Evolutionary conservation across 139 green algal species (phyloP).

Genomic region (Chlorella sp.): DNA sequence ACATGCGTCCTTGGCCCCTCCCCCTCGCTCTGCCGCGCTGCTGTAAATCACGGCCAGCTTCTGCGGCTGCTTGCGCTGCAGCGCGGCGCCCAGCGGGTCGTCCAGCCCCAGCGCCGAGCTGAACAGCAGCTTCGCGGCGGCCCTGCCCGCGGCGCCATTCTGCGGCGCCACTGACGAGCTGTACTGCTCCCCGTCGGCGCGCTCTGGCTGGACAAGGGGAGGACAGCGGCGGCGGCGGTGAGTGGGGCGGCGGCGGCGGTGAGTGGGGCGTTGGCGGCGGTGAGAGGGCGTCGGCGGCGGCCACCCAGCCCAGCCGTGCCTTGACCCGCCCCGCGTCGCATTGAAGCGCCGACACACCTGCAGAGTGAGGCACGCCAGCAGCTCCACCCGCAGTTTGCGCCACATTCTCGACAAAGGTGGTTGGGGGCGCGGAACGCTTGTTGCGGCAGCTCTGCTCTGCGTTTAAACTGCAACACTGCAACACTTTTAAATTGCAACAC

Average conservation of each 20-base stretch:
- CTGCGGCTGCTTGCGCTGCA: too few relatives aligned
- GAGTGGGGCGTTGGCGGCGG: too few relatives aligned
- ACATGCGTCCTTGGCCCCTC: not conserved
- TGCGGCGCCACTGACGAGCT: not conserved
- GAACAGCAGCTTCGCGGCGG: not conserved
- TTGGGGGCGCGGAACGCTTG: not conserved
- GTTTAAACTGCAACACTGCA: not conserved
- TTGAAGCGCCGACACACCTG: not conserved
- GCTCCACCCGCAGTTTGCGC: too few relatives aligned
- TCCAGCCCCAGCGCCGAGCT: not conserved
- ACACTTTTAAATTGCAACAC: too few relatives aligned
- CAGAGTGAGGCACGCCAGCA: not conserved
- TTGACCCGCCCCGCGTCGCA: too few relatives aligned
- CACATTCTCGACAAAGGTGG: too few relatives aligned
- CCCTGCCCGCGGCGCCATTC: not conserved
- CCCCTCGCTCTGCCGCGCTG: too few relatives aligned
- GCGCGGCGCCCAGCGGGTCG: not conserved
- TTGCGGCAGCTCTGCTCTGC: not conserved
- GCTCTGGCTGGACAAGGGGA: not conserved
- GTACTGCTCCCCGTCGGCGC: not conserved
- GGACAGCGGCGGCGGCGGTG: not conserved
- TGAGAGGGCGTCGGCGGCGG: not conserved
- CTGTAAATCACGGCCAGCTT: too few relatives aligned
- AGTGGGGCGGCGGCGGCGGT: not conserved
- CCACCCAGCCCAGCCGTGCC: not conserved